Evolutionary conservation across 192 early-diverging fungal species (phyloP).

Genomic region (Coemansia sp.): DNA sequence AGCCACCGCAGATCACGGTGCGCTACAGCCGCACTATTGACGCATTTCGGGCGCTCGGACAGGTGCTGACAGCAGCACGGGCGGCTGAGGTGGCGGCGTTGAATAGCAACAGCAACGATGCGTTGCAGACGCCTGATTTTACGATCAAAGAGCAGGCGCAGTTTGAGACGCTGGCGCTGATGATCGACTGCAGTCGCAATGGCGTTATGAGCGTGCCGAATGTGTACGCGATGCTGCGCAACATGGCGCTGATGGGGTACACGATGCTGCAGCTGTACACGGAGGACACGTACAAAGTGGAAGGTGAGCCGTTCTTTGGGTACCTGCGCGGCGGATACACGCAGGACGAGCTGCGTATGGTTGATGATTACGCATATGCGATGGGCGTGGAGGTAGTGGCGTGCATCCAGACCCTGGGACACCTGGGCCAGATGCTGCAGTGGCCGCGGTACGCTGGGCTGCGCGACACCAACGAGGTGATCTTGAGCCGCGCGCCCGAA

Average conservation of each 20-base stretch:
- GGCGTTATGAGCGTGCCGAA: slow-evolving; percentile 64
- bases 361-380: slow-evolving; percentile 75
- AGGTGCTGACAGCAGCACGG: slow-evolving; percentile 59
- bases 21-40: slow-evolving; percentile 25
- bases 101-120: background rate
- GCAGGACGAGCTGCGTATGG: slow-evolving; percentile 62
- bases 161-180: slow-evolving; percentile 71
- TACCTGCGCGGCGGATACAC: slow-evolving; percentile 75
- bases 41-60: slow-evolving; percentile 75
- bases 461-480: slow-evolving; percentile 79
- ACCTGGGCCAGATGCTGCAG: slow-evolving; percentile 85
- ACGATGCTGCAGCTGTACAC: slow-evolving; percentile 90
- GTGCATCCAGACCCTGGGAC: slow-evolving; percentile 89
- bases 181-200: slow-evolving; percentile 87
- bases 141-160: slow-evolving; percentile 60
- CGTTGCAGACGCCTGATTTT: slow-evolving; percentile 37
- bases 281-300: slow-evolving; percentile 81
- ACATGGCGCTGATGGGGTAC: slow-evolving; percentile 81
- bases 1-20: slow-evolving; percentile 7
- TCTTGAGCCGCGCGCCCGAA: slow-evolving; percentile 67
- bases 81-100: slow-evolving; percentile 33
- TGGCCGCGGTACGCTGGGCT: slow-evolving; percentile 79
- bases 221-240: slow-evolving; percentile 67
- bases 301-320: slow-evolving; percentile 68
- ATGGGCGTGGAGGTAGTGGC: slow-evolving; percentile 84